phyloP scores from a whole-genome alignment of 2,329 filamentous ascomycete genomes.

The Botrytis deweyae region DNA sequence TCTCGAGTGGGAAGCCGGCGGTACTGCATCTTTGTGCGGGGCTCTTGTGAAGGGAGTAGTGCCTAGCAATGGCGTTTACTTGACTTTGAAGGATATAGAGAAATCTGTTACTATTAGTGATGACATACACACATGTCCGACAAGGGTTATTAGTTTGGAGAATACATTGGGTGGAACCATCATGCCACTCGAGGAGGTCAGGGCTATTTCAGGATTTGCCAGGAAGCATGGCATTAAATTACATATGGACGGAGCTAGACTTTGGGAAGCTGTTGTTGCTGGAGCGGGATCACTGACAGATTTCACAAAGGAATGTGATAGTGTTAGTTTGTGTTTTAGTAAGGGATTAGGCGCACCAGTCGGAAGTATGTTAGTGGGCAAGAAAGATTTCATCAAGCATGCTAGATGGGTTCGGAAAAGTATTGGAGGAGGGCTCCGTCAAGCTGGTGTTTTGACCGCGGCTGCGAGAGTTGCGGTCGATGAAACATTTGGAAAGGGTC shows the following conservation, averaged over 20 bases:
- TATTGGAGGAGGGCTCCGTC: slow-evolving; percentile 75
- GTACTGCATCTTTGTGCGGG: slow-evolving; percentile 66
- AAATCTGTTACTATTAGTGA: slow-evolving; percentile 62
- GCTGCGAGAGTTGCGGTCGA: slow-evolving; percentile 75
- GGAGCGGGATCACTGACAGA: slow-evolving; percentile 66
- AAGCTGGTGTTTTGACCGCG: slow-evolving; percentile 73
- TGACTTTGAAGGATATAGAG: slow-evolving; percentile 62
- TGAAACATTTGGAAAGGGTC: slow-evolving; percentile 67
- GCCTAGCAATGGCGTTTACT: slow-evolving; percentile 67
- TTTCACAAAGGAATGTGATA: slow-evolving; percentile 69
- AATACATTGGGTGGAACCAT: slow-evolving; percentile 81
- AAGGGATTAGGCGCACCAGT: slow-evolving; percentile 82
- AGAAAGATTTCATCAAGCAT: slow-evolving; percentile 55
- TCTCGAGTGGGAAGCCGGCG: slow-evolving; percentile 63
- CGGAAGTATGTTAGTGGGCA: slow-evolving; percentile 69
- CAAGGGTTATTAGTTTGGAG: slow-evolving; percentile 77
- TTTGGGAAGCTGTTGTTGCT: slow-evolving; percentile 78
- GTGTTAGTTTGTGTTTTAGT: slow-evolving; percentile 73
- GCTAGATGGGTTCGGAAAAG: slow-evolving; percentile 77
- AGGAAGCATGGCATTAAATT: slow-evolving; percentile 61
- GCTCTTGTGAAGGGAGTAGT: slow-evolving; percentile 67
- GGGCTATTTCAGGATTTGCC: slow-evolving; percentile 69
- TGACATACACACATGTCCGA: slow-evolving; percentile 77
- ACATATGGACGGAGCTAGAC: slow-evolving; percentile 75
- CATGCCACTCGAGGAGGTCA: slow-evolving; percentile 71